Evolutionary conservation across 352 stramenopile species (phyloP), one percentile per base, ranked within the genome.

Genomic region (Phytophthora hibernalis): DNA sequence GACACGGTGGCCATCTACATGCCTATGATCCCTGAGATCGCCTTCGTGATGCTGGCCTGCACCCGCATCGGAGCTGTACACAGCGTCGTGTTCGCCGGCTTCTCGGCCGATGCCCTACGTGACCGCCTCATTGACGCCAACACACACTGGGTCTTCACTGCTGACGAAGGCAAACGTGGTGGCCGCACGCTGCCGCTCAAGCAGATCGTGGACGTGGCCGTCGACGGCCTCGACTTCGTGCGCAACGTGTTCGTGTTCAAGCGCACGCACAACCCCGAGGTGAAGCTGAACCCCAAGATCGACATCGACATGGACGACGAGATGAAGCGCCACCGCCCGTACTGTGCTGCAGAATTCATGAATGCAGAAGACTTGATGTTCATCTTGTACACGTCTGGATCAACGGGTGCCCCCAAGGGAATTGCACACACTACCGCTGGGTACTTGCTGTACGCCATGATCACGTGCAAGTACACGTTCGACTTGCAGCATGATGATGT

Each of bases 1-100:
- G 97, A 99, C 82, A 91, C 96, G 11, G 97, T 99, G 4, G 98
- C 96, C 16, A 90, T 99, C 31, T 99, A 99, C 85, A 98, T 99
- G 97, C 98, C 98, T 31, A 99, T 99, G 97, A 98, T 99, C 50
- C 97, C 97, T 8, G 97, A 99, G 74, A 80, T 97, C 6, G 94
- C 93, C n/a, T 98, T 99, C 71, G 96, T 95, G 28, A 99, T 99
- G 97, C 80, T 99, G 22, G 97, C 98, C 0, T 99, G 97, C 67
- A 92, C 96, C 8, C 92, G 98, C 31, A 98, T 99, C 63, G 98
- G 98, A 24, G 97, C 97, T 11, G 84, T 98, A 5, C 97, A 99
- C 82, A 98, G 87, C 15, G 95, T 99, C 5, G 92, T 99, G 15
- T 99, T 99, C 83, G 98, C 97, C 15, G 97, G 97, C 44, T 97